These are phyloP conservation scores for Kodamaea sp. DNA, from an alignment of 1,139 yeast genomes.

Conservation along the genomic window DNA sequence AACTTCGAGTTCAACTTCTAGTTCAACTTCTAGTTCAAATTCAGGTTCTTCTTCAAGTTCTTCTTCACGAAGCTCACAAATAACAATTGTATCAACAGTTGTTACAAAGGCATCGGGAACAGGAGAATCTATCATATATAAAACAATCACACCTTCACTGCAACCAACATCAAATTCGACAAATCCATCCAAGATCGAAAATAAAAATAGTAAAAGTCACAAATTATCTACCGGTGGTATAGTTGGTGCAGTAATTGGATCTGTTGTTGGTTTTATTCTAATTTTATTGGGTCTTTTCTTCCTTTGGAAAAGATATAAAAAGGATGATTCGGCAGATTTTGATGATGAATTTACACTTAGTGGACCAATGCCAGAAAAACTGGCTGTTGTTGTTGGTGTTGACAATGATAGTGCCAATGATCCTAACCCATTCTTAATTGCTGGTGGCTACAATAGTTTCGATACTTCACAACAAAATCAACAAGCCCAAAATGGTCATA, in stretches of 20 bases:
- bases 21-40: slow-evolving; percentile 9
- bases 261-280: slow-evolving; percentile 45
- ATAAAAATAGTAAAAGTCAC: slow-evolving; percentile 11
- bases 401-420: slow-evolving; percentile 8
- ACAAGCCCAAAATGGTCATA: slow-evolving; percentile 4
- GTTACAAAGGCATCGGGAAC: slow-evolving; percentile 9
- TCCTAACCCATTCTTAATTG: slow-evolving; percentile 25
- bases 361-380: slow-evolving; percentile 26
- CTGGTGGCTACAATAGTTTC: slow-evolving; percentile 18
- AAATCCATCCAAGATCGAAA: slow-evolving; percentile 4
- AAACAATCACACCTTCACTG: slow-evolving; percentile 15
- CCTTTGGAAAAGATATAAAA: slow-evolving; percentile 34
- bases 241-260: slow-evolving; percentile 71
- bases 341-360: slow-evolving; percentile 37
- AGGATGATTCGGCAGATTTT: slow-evolving; percentile 34
- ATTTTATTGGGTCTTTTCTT: slow-evolving; percentile 27
- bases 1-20: slow-evolving; percentile 12
- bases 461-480: slow-evolving; percentile 13
- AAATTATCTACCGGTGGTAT: slow-evolving; percentile 60
- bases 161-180: slow-evolving; percentile 8
- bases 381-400: slow-evolving; percentile 4
- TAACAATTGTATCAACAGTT: slow-evolving; percentile 12
- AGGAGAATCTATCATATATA: slow-evolving; percentile 11
- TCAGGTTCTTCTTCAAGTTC: slow-evolving; percentile 12
- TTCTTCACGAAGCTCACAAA: slow-evolving; percentile 10